A percentile compares a stretch with the other conserved stretches of the same genome.
These are phyloP conservation scores for Phytophthora uliginosa DNA, from an alignment of 352 stramenopile genomes.

Conservation along the genomic window DNA sequence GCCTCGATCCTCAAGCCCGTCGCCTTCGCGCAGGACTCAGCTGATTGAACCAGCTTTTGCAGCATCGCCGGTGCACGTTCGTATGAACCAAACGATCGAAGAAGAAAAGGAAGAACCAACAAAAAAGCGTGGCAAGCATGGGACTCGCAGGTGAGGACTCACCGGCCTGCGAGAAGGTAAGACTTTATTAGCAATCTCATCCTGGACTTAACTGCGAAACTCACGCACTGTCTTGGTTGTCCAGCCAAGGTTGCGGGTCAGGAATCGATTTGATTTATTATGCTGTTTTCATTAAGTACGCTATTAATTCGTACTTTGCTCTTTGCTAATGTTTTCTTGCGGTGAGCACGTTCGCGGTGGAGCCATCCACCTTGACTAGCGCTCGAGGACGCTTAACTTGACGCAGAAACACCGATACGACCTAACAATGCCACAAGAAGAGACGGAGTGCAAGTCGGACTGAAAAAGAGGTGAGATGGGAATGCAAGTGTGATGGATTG, in stretches of 20 bases:
- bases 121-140: slow-evolving; percentile 26
- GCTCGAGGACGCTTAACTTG: slow-evolving; percentile 16
- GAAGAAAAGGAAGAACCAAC: slow-evolving; percentile 11
- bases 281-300: neutral
- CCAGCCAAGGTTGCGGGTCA: slow-evolving; percentile 15
- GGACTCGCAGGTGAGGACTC: neutral
- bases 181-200: neutral
- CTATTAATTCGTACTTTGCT: neutral
- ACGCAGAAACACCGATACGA: slow-evolving; percentile 4
- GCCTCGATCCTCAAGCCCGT: slow-evolving; percentile 32
- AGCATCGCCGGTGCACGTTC: slow-evolving; percentile 18
- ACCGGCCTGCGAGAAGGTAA: slow-evolving; percentile 25
- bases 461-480: slow-evolving; percentile 24
- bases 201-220: neutral
- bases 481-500: slow-evolving; percentile 1
- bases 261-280: slow-evolving; percentile 18
- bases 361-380: slow-evolving; percentile 28
- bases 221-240: slow-evolving; percentile 5
- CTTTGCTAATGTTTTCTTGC: slow-evolving; percentile 14
- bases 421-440: slow-evolving; percentile 28
- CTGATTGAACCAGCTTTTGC: slow-evolving; percentile 4
- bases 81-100: neutral
- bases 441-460: slow-evolving; percentile 26
- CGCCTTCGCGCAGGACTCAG: slow-evolving; percentile 37
- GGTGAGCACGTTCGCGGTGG: slow-evolving; percentile 3